phyloP scores from a whole-genome alignment of 1,139 yeast species.

The Saccharomyces hybrid region DNA sequence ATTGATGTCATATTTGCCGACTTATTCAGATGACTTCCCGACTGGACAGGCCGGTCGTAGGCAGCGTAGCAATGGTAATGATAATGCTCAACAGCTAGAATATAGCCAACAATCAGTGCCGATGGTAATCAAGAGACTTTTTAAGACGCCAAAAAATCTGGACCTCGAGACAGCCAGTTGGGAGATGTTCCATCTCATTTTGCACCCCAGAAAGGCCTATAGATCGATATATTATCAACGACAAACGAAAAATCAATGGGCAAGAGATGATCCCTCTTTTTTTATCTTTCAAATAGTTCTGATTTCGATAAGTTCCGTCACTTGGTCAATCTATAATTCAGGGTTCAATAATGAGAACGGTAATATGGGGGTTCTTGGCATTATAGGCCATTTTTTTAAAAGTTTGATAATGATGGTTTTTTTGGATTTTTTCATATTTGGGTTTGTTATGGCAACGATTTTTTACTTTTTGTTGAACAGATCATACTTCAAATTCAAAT shows the following conservation, averaged over 20 bases:
- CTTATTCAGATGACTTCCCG: not conserved
- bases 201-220: slow-evolving; percentile 75
- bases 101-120: slow-evolving; percentile 27
- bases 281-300: slow-evolving; percentile 60
- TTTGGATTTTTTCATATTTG: slow-evolving; percentile 70
- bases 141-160: slow-evolving; percentile 63
- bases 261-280: slow-evolving; percentile 89
- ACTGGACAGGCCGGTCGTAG: not conserved
- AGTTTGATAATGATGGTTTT: slow-evolving; percentile 49
- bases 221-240: slow-evolving; percentile 72
- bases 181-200: slow-evolving; percentile 72
- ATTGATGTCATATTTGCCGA: not conserved
- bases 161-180: slow-evolving; percentile 90
- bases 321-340: slow-evolving; percentile 63
- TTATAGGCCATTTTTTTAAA: not conserved
- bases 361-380: not conserved
- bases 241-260: slow-evolving; percentile 63
- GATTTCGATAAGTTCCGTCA: slow-evolving; percentile 65
- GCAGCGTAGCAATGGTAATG: not conserved
- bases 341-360: not conserved
- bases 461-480: slow-evolving; percentile 68
- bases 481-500: slow-evolving; percentile 39
- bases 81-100: not conserved
- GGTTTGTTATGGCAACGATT: slow-evolving; percentile 57
- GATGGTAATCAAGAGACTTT: slow-evolving; percentile 40